Evolutionary conservation across 768 basidiomycete genomes (phyloP).

Genomic region (Serendipita sp.): DNA sequence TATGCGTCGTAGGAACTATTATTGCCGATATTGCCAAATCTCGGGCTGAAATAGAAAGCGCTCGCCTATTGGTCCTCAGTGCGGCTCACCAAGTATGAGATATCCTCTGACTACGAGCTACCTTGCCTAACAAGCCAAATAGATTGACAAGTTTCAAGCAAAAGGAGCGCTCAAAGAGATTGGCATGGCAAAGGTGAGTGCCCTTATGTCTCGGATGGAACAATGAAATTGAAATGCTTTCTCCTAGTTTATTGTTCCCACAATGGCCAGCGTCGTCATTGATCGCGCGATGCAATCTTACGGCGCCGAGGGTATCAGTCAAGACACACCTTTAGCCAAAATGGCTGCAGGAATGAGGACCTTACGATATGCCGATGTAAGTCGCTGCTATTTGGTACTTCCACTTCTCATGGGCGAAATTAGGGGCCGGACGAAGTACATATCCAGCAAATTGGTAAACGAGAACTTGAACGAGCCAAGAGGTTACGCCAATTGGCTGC

Average conservation of each 20-base stretch:
- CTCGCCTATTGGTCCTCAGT: conserved; percentile 75
- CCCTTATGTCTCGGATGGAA: background rate
- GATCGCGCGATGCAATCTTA: conserved; percentile 94
- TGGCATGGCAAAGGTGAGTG: conserved; percentile 78
- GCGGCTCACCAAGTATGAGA: conserved; percentile 65
- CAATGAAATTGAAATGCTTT: background rate
- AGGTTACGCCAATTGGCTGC: conserved; percentile 37
- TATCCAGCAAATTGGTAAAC: conserved; percentile 85
- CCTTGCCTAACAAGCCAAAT: background rate
- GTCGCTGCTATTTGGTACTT: conserved; percentile 16
- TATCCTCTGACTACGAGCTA: background rate
- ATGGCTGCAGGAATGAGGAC: conserved; percentile 73
- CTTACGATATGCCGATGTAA: conserved; percentile 71
- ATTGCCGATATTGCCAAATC: conserved; percentile 81
- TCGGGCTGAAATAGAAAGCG: conserved; percentile 82
- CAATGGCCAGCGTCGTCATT: conserved; percentile 73
- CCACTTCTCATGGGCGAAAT: conserved; percentile 3
- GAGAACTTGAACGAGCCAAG: conserved; percentile 68
- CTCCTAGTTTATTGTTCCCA: conserved; percentile 76
- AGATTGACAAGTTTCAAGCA: conserved; percentile 83
- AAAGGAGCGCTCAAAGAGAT: conserved; percentile 97
- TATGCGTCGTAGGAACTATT: background rate
- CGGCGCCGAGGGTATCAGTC: conserved; percentile 90
- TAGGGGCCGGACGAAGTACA: conserved; percentile 49
- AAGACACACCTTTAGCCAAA: conserved; percentile 70